Evolutionary conservation across 2,329 filamentous ascomycete species (phyloP).

Genomic region (Penicillium sp.): DNA sequence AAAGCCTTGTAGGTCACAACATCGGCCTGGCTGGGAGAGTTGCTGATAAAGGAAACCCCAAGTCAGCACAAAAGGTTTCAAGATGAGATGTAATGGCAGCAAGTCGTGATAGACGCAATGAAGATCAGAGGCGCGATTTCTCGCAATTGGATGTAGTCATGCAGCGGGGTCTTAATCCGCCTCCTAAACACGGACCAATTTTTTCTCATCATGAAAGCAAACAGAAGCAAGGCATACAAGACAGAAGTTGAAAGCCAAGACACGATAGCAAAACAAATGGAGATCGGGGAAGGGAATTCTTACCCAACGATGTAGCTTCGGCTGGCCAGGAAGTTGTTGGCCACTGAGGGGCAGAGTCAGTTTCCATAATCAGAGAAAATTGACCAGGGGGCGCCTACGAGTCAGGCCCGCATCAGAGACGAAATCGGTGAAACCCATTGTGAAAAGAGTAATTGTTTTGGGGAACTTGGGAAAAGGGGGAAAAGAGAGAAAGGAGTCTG

Average conservation of each 20-base stretch:
- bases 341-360: slow-evolving; percentile 38
- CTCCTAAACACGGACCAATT: slow-evolving; percentile 96
- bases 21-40: slow-evolving; percentile 83
- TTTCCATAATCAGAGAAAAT: slow-evolving; percentile 20
- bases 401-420: slow-evolving; percentile 57
- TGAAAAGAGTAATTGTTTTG: slow-evolving; percentile 27
- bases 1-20: slow-evolving; percentile 91
- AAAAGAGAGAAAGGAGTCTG: slow-evolving; percentile 15
- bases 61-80: slow-evolving; percentile 12
- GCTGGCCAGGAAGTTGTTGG: slow-evolving; percentile 47
- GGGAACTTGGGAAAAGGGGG: slow-evolving; percentile 14
- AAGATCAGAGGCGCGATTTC: slow-evolving; percentile 68
- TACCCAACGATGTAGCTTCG: slow-evolving; percentile 81
- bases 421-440: slow-evolving; percentile 64
- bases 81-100: slow-evolving; percentile 2
- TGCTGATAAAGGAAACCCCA: slow-evolving; percentile 40
- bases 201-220: slow-evolving; percentile 64
- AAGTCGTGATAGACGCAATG: slow-evolving; percentile 1
- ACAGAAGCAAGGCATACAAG: slow-evolving; percentile 38
- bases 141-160: slow-evolving; percentile 72
- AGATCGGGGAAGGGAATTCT: slow-evolving; percentile 32
- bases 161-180: slow-evolving; percentile 82
- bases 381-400: slow-evolving; percentile 42
- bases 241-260: slow-evolving; percentile 2
- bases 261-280: slow-evolving; percentile 16